Evolutionary conservation across 2,329 filamentous ascomycete genomes (phyloP).

Genomic region (Verticillium zaregamsianum): DNA sequence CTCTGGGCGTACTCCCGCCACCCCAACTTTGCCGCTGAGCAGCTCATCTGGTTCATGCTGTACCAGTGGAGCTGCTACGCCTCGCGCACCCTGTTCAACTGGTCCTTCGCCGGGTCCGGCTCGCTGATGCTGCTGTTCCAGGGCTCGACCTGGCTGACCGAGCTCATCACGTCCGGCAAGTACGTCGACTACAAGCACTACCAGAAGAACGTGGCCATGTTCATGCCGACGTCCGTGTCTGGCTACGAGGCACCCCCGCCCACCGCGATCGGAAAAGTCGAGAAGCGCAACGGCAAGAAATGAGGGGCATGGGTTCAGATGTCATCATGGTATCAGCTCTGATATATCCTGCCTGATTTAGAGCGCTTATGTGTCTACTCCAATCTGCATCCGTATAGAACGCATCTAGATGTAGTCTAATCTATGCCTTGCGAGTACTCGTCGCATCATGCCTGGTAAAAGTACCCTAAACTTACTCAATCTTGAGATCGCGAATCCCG

Average conservation of each 20-base stretch:
- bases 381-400: not conserved
- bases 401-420: slow-evolving; percentile 3
- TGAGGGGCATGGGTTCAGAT: not conserved
- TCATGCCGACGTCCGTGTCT: slow-evolving; percentile 59
- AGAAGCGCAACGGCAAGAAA: slow-evolving; percentile 20
- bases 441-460: slow-evolving; percentile 5
- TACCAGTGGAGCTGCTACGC: slow-evolving; percentile 85
- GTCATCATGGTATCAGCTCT: not conserved
- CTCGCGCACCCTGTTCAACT: slow-evolving; percentile 69
- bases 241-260: slow-evolving; percentile 37
- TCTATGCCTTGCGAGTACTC: not conserved
- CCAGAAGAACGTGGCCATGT: slow-evolving; percentile 76
- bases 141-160: slow-evolving; percentile 82
- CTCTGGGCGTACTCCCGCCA: slow-evolving; percentile 87
- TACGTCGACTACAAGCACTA: slow-evolving; percentile 88
- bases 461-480: not conserved
- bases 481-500: slow-evolving; percentile 68
- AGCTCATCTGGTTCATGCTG: slow-evolving; percentile 80
- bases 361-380: slow-evolving; percentile 13
- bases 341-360: not conserved
- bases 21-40: slow-evolving; percentile 92
- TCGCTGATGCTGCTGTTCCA: slow-evolving; percentile 80
- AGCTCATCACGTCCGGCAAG: slow-evolving; percentile 73
- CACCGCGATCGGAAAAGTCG: slow-evolving; percentile 47
- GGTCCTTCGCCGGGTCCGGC: slow-evolving; percentile 68